Base-by-base conservation (phyloP, 768 basidiomycete species). In the Tricholoma furcatifolium region DNA sequence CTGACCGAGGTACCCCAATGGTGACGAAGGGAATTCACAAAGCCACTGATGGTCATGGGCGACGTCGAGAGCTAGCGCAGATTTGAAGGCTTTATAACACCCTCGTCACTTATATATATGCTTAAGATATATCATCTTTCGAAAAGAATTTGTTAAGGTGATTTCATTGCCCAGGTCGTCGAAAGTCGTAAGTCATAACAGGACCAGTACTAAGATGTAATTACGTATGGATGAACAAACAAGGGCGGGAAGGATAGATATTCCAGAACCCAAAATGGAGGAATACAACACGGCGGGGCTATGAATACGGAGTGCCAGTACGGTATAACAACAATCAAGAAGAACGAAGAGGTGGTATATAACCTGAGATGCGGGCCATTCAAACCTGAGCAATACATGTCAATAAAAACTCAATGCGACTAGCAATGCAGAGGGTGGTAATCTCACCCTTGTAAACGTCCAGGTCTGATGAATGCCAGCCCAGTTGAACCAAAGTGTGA, bases 401-500 rank as follows among this genome's bases (percentile, higher is more conserved):
- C 10, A 27, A 10, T 27, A 23, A 41, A 20, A 9, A 7, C 21
- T 12, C 10, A 12, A 24, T 4, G 21, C 5, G 23, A 32, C 24
- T 32, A 21, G 21, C 12, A 43, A 31, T n/a, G n/a, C 15, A 44
- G 17, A 23, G 14, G n/a, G 57, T 64, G 45, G 43, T 68, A 38
- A 38, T 18, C 36, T 15, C 18, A 38, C 36, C 68, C 64, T 64
- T 49, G 64, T 66, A 61, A 79, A 71, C 21, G 57, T 70, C 83
- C 83, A 84, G 3, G 76, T 71, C 66, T 85, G 83, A 58, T 83
- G 81, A 17, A 70, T 43, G 3, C 75, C 80, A 0, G 61, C 63
- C 81, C 79, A 82, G 15, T 68, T 68, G 12, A 58, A 59, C 81
- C 82, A 84, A 23, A 82, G 47, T 2, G 72, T 70, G 20, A 84